Evolutionary conservation across 495 filamentous ascomycete species (phyloP), one percentile per base, ranked within the genome.

Genomic region (Staphylotrichum tortipilum): DNA sequence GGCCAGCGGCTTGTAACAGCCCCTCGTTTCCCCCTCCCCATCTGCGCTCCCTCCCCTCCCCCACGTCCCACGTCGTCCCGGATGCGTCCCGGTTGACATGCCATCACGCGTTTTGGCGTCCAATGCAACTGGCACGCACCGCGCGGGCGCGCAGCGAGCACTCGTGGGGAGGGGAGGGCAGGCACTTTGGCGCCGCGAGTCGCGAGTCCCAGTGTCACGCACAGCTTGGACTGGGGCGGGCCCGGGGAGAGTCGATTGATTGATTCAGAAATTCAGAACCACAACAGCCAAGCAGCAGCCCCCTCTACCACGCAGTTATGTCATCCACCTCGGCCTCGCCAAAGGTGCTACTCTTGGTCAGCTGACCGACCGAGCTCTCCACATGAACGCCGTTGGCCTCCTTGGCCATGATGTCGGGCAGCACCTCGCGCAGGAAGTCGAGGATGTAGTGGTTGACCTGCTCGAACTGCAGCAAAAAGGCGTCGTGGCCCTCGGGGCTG

Each of bases 311-410:
- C 33, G 88, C 89, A 44, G 89, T 95, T 55, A 98, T 95, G 66
- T 98, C 92, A 51, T 89, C 91, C 35, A 96, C 90, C 70, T 98
- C 91, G 2, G 88, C 88, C 69, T 95, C 89, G 6, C 91, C 90
- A 70, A 95, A 94, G 3, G 83, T 89, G 68, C 88, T 94, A 50
- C 71, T 88, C 72, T 91, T 94, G 12, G 75, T 83, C 26, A 85
- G 37, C 50, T 70, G 61, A 18, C 76, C 72, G 11, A 76, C 73
- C 26, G 57, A 64, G 38, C 64, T 71, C 44, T 62, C 66, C 52
- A 66, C 72, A 44, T 57, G 67, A 12, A 62, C 70, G 12, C 64
- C 76, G 8, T 72, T 70, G 6, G 70, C 77, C 22, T 79, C 71
- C 53, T 75, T 75, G 28, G 71, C 67, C 86, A 95, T 95, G 46